Evolutionary conservation across 2,329 filamentous ascomycete genomes (phyloP), one percentile per base, ranked within the genome.

Genomic region (Aspergillus sp.): DNA sequence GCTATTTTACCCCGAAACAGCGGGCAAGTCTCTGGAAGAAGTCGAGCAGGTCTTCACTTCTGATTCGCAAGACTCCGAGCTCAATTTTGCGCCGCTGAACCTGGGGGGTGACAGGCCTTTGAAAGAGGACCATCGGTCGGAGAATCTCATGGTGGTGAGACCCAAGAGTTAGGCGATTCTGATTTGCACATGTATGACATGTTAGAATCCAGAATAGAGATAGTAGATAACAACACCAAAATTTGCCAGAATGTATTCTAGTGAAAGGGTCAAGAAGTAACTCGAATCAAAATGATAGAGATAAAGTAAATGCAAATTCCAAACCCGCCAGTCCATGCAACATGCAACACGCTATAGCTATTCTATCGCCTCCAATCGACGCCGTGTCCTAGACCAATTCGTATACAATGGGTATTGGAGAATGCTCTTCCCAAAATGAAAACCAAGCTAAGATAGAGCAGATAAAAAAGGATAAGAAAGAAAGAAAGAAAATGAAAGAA

Each of bases 1-100:
- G 68, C 66, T 71, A n/a, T 73, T 67, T 42, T 74, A 71, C 42
- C 71, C 73, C 0, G 73, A 75, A 55, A 74, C 73, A 6, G 66
- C 59, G n/a, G 69, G 66, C 2, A 55, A 64, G 45, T 71, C 72
- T 18, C 67, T 75, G 5, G 73, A 75, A 52, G 67, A 69, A 50
- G 67, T 74, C 6, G 70, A 72, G 50, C 67, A 69, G n/a, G 60
- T 72, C 6, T 73, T 75, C 42, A 54, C 18, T 20, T 14, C 39
- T 10, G 42, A 47, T 22, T 42, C n/a, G 18, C 36, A 12, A 11
- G 6, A 26, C 16, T 5, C 18, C 9, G 18, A 2, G 4, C 36
- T 24, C 12, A 45, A 42, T 22, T 18, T 26, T 36, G 46, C 11
- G 24, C 39, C 22, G 6, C n/a, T 20, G 26, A 42, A 29, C 24